These are phyloP conservation scores for Verticillium klebahnii DNA, from an alignment of 2,329 filamentous ascomycete genomes.

Conservation along the genomic window DNA sequence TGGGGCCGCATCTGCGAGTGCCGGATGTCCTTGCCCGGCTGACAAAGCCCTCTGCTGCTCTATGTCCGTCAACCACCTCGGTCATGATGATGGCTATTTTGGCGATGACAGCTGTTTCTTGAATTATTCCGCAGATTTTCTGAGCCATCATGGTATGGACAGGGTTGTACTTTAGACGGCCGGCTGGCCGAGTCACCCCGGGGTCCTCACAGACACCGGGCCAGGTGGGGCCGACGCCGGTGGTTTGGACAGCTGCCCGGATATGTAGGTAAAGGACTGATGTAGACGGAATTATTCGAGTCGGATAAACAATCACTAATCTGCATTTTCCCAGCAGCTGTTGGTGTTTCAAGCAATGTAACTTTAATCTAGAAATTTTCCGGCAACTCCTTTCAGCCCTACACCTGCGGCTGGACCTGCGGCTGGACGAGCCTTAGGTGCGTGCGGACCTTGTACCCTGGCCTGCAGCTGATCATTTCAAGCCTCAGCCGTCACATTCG, in stretches of 20 bases:
- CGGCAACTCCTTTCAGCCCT: not conserved
- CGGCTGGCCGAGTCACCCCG: not conserved
- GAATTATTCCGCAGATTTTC: not conserved
- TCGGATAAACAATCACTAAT: not conserved
- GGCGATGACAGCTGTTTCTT: not conserved
- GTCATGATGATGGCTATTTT: not conserved
- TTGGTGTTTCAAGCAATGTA: not conserved
- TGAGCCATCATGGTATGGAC: not conserved
- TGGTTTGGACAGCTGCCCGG: not conserved
- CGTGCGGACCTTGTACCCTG: not conserved
- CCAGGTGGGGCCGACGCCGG: not conserved
- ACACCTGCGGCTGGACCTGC: not conserved
- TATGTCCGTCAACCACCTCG: not conserved
- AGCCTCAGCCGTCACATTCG: not conserved
- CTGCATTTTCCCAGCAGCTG: not conserved
- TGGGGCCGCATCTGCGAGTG: not conserved
- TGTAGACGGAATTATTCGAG: not conserved
- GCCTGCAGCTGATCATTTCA: not conserved
- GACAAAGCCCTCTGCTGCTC: not conserved
- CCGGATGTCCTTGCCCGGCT: not conserved
- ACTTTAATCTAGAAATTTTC: not conserved
- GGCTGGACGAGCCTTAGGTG: not conserved
- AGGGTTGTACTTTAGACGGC: not conserved
- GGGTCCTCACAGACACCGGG: not conserved
- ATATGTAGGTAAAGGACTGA: not conserved